Evolutionary conservation across 345 rosid species (phyloP), one percentile per base, ranked within the genome.

Genomic region (Salix udensis): DNA sequence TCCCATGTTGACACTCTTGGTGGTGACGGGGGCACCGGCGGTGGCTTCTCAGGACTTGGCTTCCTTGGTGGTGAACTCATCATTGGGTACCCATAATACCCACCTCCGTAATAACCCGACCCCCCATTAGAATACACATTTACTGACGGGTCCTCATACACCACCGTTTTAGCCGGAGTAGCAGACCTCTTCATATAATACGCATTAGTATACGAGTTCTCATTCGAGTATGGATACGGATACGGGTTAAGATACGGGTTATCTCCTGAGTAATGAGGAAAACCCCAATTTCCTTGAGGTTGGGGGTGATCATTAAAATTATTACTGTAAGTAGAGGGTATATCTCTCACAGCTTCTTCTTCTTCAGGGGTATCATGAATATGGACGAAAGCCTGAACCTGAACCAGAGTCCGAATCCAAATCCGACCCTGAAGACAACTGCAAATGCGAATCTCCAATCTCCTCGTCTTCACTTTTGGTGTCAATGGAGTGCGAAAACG

Each of bases 1-100:
- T 95, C 98, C 97, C 98, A 95, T 16, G 89, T 3, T 0, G 97
- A 90, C 42, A 80, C 86, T 5, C 73, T 83, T 34, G 97, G 97
- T 7, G 97, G 98, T 14, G 97, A 88, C 21, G 98, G 97, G 6
- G 96, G 96, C 44, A 79, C 80, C 12, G 92, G 87, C 46, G 84
- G 82, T 65, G 85, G 83, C 72, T 79, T 78, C 67, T 84, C 77
- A 1, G 89, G 81, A 70, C 82, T 85, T 36, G 76, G 71, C 77
- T 67, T 82, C 77, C 13, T 78, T 66, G 68, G 24, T 23, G 90
- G 88, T 18, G 88, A 81, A 23, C 78, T 85, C 85, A 61, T 76
- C 80, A 77, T 79, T 13, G 83, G 81, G 65, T 85, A 90, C 9
- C 91, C 96, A 70, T 82, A 90, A 80, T 80, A 85, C 11, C 89